Conservation (phyloP, 179 eudicot species). For the Dionaea muscipula region DNA sequence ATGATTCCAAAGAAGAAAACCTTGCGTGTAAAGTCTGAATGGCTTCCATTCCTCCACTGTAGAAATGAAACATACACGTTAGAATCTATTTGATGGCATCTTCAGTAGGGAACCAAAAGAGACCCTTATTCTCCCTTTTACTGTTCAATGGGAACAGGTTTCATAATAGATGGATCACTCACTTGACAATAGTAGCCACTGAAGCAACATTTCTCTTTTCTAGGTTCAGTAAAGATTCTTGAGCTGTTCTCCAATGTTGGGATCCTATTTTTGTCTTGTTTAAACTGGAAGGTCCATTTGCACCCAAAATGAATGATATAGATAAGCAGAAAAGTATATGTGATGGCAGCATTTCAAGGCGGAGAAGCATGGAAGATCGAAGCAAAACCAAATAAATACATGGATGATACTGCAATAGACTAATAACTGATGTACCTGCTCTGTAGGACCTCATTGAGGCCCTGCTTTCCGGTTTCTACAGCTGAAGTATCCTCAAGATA, state of each 20-base stretch:
- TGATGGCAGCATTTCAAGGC: not conserved
- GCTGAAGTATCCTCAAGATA: conserved; percentile 64
- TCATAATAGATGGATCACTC: conserved; percentile 6
- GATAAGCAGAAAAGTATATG: not conserved
- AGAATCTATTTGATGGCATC: not conserved
- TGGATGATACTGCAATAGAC: too few relatives aligned
- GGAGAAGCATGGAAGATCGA: too few relatives aligned
- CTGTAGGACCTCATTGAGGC: conserved; percentile 45
- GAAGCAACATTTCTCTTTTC: conserved; percentile 68
- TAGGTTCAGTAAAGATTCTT: conserved; percentile 55
- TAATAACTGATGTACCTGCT: conserved; percentile 39
- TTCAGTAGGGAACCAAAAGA: too few relatives aligned
- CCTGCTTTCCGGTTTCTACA: conserved; percentile 65
- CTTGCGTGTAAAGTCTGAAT: conserved; percentile 47
- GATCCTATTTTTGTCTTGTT: conserved; percentile 57
- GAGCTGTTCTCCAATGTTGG: conserved; percentile 75
- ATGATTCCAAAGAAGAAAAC: conserved; percentile 63
- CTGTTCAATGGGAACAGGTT: too few relatives aligned
- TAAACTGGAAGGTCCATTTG: conserved; percentile 32
- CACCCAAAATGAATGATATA: not conserved
- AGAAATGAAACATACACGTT: not conserved
- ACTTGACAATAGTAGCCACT: conserved; percentile 62
- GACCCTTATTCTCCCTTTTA: too few relatives aligned
- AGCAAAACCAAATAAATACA: too few relatives aligned
- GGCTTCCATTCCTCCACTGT: conserved; percentile 68